phyloP scores from a whole-genome alignment of 2,329 filamentous ascomycete species.

The Pestalotiopsis sp. region DNA sequence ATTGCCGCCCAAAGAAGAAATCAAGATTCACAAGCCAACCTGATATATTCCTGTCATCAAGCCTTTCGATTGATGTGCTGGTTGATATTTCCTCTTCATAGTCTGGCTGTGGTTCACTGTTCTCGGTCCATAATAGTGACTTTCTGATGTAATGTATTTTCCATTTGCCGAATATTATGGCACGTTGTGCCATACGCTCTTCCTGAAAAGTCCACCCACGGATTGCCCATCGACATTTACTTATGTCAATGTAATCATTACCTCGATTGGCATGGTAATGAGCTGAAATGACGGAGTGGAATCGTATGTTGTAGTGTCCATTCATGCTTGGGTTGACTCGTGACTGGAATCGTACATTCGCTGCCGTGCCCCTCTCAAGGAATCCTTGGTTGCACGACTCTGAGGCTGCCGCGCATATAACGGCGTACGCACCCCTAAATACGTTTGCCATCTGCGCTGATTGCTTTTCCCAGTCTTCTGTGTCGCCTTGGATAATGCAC shows the following conservation, averaged over 20 bases:
- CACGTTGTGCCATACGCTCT: background rate
- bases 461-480: slow-evolving; percentile 14
- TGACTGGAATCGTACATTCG: background rate
- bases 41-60: background rate
- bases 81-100: background rate
- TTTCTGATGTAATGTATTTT: background rate
- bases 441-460: slow-evolving; percentile 19
- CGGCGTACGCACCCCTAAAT: slow-evolving; percentile 19
- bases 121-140: background rate
- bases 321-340: background rate
- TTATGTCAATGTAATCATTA: background rate
- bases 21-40: background rate
- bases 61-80: background rate
- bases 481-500: slow-evolving; percentile 19
- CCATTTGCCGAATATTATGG: background rate
- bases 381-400: background rate
- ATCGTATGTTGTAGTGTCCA: background rate
- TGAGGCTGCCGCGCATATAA: background rate
- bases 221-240: background rate
- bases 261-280: background rate
- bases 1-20: background rate
- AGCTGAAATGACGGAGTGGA: background rate
- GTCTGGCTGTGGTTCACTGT: background rate
- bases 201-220: background rate
- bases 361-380: background rate